These are phyloP conservation scores for Pichiaceae sp. DNA, from an alignment of 1,139 yeast species.

Conservation along the genomic window DNA sequence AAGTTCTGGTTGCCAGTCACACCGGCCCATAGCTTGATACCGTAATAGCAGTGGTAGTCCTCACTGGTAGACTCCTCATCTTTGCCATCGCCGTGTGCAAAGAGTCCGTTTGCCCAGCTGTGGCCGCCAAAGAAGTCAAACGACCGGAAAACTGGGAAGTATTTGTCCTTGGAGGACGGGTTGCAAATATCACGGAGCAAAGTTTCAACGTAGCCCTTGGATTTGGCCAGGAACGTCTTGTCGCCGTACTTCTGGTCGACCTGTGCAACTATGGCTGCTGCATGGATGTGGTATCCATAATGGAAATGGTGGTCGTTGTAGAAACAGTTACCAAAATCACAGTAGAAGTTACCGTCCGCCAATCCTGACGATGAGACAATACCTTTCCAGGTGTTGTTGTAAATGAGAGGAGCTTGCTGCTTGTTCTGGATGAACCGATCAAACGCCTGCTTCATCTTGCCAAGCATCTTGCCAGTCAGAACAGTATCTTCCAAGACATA, in stretches of 20 bases:
- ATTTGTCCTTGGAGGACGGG: constrained; percentile 44
- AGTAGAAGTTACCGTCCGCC: constrained; percentile 34
- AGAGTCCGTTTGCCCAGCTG: constrained; percentile 75
- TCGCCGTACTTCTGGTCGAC: constrained; percentile 39
- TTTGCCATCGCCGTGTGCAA: constrained; percentile 68
- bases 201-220: constrained; percentile 49
- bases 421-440: constrained; percentile 48
- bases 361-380: constrained; percentile 59
- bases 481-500: constrained; percentile 42
- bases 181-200: constrained; percentile 66
- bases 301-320: constrained; percentile 82
- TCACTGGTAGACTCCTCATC: constrained; percentile 75
- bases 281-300: constrained; percentile 70
- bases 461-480: constrained; percentile 38
- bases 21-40: constrained; percentile 61
- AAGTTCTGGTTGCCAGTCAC: constrained; percentile 45
- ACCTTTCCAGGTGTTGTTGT: constrained; percentile 71
- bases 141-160: constrained; percentile 68
- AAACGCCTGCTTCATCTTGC: constrained; percentile 49
- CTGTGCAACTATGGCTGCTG: constrained; percentile 55
- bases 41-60: constrained; percentile 68
- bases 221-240: constrained; percentile 43
- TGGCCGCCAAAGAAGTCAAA: constrained; percentile 79
- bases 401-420: constrained; percentile 54
- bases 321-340: constrained; percentile 69